Percentiles rank a stretch among this genome's conserved stretches.
These are phyloP conservation scores for Cyclospora cayetanensis DNA, from an alignment of 169 alveolate species.

Conservation along the genomic window DNA sequence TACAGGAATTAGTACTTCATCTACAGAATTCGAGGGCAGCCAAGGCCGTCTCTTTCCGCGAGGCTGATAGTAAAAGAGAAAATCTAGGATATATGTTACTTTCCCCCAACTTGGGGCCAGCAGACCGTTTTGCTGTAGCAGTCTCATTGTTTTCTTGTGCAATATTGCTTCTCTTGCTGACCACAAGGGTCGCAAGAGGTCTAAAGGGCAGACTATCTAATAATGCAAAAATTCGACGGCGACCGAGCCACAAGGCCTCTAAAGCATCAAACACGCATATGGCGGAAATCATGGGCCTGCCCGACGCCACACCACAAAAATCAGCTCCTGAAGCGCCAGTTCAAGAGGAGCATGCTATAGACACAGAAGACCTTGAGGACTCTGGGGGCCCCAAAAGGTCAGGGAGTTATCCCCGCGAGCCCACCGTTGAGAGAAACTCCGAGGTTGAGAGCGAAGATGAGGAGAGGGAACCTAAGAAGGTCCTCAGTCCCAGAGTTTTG, in stretches of 20 bases:
- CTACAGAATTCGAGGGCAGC: not conserved
- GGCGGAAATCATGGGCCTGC: no score
- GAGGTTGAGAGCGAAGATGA: not conserved
- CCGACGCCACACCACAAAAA: no score
- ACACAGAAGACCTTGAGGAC: no score
- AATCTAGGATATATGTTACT: not conserved
- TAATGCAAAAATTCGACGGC: no score
- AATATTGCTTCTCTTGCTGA: not conserved
- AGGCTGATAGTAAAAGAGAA: not conserved
- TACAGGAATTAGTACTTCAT: no score
- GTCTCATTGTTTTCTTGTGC: not conserved
- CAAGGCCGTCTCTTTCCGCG: not conserved
- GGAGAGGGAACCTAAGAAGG: not conserved
- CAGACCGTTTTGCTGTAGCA: not conserved
- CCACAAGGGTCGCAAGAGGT: no score
- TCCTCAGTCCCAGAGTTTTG: not conserved
- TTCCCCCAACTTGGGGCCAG: not conserved
- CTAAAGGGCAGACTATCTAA: no score
- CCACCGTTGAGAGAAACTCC: not conserved
- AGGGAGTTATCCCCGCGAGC: not conserved
- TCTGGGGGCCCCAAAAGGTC: not conserved
- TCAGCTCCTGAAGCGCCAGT: no score
- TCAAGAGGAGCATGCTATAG: no score
- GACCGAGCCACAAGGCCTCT: no score
- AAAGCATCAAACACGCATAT: no score